Evolutionary conservation across 2,329 filamentous ascomycete species (phyloP), one percentile per base, ranked within the genome.

Genomic region (Ophiostoma novo-ulmi): DNA sequence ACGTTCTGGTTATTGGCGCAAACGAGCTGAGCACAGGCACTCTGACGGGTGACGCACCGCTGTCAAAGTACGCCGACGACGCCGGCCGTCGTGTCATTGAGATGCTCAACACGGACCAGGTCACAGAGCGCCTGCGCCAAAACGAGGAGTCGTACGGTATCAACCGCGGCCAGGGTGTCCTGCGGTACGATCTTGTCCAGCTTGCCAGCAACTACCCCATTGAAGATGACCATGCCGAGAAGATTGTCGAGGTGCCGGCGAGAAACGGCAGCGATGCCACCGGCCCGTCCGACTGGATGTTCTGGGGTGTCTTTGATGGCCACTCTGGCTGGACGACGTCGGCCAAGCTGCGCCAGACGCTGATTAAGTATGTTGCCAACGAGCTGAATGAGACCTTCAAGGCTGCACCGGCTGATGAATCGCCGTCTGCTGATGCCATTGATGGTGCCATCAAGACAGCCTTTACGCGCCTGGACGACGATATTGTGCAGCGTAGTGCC

Each of bases 311-410:
- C 22, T 99, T 98, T 80, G 95, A 99, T 78, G 95, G 95, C 0
- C 95, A 99, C 80, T 92, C 93, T 65, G 95, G 95, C 75, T 99
- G 95, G 95, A 97, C 95, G 5, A 99, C 95, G 7, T 98, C 95
- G 55, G 95, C 95, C 26, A 98, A 97, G 78, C 84, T 99, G 72
- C 91, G 95, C 71, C 93, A 99, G 80, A 90, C 91, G 17, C 85
- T 99, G 70, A 97, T 99, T 75, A 93, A 87, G 74, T 97, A 92
- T 77, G 95, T 99, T 66, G 94, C 94, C 38, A 88, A 93, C 69
- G 95, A 99, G 81, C 86, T 99, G 63, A 97, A 97, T 80, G 85
- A 87, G 13, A 97, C 94, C 1, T 98, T 97, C 83, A 94, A 93
- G 78, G 86, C 91, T 26, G 89, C 84, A 80, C 72, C 81, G 13